Conservation (phyloP, 192 early-diverging fungal species). For the Rhizoclosmatium globosum region DNA sequence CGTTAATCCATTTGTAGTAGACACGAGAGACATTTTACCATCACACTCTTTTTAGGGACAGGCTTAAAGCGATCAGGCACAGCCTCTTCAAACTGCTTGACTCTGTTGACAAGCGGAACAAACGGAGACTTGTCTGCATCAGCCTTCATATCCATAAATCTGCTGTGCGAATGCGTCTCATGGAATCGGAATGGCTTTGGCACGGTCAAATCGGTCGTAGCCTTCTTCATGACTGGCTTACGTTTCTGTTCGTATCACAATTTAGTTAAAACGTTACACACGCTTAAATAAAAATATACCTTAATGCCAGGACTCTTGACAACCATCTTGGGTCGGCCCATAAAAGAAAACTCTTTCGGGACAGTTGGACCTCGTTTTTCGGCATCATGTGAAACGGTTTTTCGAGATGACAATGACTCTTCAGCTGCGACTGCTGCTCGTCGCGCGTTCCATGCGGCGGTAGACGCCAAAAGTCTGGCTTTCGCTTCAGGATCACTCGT, state of each 20-base stretch:
- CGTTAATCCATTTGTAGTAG: no score
- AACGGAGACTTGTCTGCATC: slow-evolving; percentile 49
- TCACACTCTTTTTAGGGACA: slow-evolving; percentile 11
- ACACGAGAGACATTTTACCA: no score
- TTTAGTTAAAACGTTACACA: neutral
- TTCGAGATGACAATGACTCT: neutral
- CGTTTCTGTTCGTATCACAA: slow-evolving; percentile 16
- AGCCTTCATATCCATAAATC: neutral
- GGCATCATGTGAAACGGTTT: neutral
- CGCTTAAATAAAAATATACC: slow-evolving; percentile 19
- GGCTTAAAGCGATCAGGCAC: slow-evolving; percentile 44
- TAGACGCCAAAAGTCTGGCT: neutral
- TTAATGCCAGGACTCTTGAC: slow-evolving; percentile 23
- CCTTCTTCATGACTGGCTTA: slow-evolving; percentile 21
- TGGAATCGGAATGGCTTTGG: slow-evolving; percentile 62
- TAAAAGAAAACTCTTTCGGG: slow-evolving; percentile 54
- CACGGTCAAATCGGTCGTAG: slow-evolving; percentile 51
- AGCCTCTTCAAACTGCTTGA: slow-evolving; percentile 46
- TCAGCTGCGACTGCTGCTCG: neutral
- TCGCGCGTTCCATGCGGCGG: slow-evolving; percentile 6
- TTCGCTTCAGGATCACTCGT: slow-evolving; percentile 7
- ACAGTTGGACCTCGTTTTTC: slow-evolving; percentile 36
- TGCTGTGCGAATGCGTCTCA: slow-evolving; percentile 18
- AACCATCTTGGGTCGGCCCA: neutral
- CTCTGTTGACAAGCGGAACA: slow-evolving; percentile 50